Evolutionary conservation across 768 basidiomycete species (phyloP), one percentile per base, ranked within the genome.

Genomic region (Trametes punicea): DNA sequence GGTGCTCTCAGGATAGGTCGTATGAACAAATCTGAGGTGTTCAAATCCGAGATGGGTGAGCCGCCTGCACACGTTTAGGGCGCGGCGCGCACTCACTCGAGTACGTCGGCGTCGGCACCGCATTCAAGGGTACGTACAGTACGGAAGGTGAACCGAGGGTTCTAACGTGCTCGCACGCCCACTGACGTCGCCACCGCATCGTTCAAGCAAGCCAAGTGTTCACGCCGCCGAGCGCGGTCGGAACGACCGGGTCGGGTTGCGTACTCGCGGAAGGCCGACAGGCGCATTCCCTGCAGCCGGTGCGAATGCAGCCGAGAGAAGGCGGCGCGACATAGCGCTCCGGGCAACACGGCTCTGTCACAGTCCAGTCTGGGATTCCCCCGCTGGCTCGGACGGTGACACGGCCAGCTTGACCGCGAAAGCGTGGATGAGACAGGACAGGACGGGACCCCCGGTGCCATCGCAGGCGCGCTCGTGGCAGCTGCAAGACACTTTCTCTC

Each of bases 401-500:
- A n/a, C n/a, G n/a, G n/a, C n/a, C n/a, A n/a, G n/a, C n/a, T n/a
- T n/a, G n/a, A n/a, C n/a, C n/a, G n/a, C n/a, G n/a, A n/a, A n/a
- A n/a, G n/a, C n/a, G n/a, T n/a, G n/a, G n/a, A n/a, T n/a, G n/a
- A n/a, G n/a, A 36, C 34, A 16, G 34, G 34, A n/a, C 13, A 36
- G 34, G 34, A 25, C 40, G 33, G 23, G 29, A 15, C 34, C 18
- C 27, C 13, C 27, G 39, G 27, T 31, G 39, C 41, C 18, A 26
- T 31, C 6, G 36, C 21, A 38, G 25, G 46, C 46, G 46, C 30
- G 42, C 23, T 6, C 21, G 41, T 7, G n/a, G 39, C n/a, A n/a
- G n/a, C n/a, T n/a, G n/a, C n/a, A n/a, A n/a, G 30, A 48, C 55
- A 26, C 30, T 15, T 50, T 33, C 41, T 56, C 55, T 46, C 55